Evolutionary conservation across 2,329 filamentous ascomycete genomes (phyloP).

Genomic region (Capronia coronata): DNA sequence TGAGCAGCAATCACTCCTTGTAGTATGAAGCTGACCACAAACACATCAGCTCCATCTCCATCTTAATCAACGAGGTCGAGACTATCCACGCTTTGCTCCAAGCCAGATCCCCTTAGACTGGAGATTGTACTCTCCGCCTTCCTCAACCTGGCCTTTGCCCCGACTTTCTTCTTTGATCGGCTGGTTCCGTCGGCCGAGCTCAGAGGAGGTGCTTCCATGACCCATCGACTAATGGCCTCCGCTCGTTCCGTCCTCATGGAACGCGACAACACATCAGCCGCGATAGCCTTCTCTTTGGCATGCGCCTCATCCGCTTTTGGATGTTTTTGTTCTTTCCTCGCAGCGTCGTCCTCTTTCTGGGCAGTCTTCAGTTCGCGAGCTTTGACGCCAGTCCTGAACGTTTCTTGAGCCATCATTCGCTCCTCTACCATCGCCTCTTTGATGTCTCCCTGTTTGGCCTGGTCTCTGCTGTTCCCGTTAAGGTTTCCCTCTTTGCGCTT

Average conservation of each 20-base stretch:
- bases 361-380: slow-evolving; percentile 53
- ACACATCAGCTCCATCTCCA: background rate
- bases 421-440: slow-evolving; percentile 63
- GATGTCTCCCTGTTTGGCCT: slow-evolving; percentile 58
- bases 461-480: slow-evolving; percentile 52
- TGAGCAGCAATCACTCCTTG: too few species aligned
- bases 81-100: slow-evolving; percentile 23
- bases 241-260: slow-evolving; percentile 65
- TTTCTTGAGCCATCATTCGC: slow-evolving; percentile 59
- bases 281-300: slow-evolving; percentile 15
- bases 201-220: slow-evolving; percentile 50
- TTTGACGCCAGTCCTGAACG: slow-evolving; percentile 57
- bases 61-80: slow-evolving; percentile 19
- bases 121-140: slow-evolving; percentile 16
- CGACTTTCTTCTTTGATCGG: slow-evolving; percentile 17
- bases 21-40: background rate
- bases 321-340: slow-evolving; percentile 24
- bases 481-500: slow-evolving; percentile 38
- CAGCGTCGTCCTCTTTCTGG: slow-evolving; percentile 49
- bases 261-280: slow-evolving; percentile 32
- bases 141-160: slow-evolving; percentile 10
- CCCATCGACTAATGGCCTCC: slow-evolving; percentile 62
- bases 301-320: slow-evolving; percentile 10
- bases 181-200: slow-evolving; percentile 8
- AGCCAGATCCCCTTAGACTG: slow-evolving; percentile 10